Evolutionary conservation across 257 asterid genomes (phyloP).

Genomic region (Fraxinus excelsior): DNA sequence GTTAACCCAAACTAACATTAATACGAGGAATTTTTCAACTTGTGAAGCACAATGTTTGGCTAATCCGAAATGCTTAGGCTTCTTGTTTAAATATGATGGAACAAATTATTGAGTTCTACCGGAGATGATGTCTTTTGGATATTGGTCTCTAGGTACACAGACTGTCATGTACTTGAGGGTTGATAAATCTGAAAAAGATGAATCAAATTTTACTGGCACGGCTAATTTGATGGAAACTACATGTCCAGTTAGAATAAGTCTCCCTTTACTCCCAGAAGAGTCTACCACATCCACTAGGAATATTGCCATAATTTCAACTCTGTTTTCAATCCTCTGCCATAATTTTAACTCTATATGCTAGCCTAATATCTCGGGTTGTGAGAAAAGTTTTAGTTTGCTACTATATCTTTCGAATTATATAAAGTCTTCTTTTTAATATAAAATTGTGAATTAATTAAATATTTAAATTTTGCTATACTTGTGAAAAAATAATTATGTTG

Average conservation of each 20-base stretch:
- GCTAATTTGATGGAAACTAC: slow-evolving; percentile 56
- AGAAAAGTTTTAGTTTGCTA: too few species aligned
- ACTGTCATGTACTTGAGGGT: slow-evolving; percentile 64
- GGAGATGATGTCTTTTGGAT: slow-evolving; percentile 56
- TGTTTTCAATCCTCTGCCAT: too few species aligned
- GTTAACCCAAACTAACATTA: slow-evolving; percentile 44
- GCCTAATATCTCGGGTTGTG: too few species aligned
- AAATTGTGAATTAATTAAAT: too few species aligned
- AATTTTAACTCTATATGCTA: too few species aligned
- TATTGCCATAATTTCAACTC: slow-evolving; percentile 50
- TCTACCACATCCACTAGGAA: slow-evolving; percentile 62
- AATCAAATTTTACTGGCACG: slow-evolving; percentile 59
- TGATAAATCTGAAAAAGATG: slow-evolving; percentile 49
- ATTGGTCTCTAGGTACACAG: slow-evolving; percentile 68
- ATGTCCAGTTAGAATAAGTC: slow-evolving; percentile 68
- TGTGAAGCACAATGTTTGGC: slow-evolving; percentile 48
- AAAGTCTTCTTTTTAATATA: too few species aligned
- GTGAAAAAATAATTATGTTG: too few species aligned
- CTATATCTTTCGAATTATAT: too few species aligned
- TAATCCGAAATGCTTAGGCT: slow-evolving; percentile 50
- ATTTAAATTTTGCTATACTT: too few species aligned
- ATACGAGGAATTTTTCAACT: slow-evolving; percentile 34
- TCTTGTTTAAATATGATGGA: slow-evolving; percentile 74
- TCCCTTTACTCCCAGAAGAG: slow-evolving; percentile 65
- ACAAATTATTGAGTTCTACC: slow-evolving; percentile 58